phyloP scores from a whole-genome alignment of 2,329 filamentous ascomycete genomes.

The Cladophialophora carrionii region DNA sequence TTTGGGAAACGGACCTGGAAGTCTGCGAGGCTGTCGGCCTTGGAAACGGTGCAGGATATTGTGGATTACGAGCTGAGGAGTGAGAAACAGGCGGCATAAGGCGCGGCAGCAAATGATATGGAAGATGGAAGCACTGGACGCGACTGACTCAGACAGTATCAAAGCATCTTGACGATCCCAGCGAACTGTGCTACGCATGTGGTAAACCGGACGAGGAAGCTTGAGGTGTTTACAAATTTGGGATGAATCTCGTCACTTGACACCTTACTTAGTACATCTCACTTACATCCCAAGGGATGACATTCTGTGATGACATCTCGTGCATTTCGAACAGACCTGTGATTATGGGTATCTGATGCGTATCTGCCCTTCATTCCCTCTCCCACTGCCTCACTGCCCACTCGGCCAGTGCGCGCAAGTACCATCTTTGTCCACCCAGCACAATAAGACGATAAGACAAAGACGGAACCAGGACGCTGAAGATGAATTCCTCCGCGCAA shows the following conservation, averaged over 20 bases:
- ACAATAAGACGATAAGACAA: not conserved
- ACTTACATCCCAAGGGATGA: no score
- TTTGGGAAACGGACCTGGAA: conserved; percentile 20
- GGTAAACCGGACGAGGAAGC: no score
- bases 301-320: no score
- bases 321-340: not conserved
- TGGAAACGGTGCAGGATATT: conserved; percentile 26
- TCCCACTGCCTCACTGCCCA: not conserved
- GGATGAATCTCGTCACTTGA: not conserved
- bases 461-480: not conserved
- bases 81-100: not conserved
- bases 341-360: conserved; percentile 10
- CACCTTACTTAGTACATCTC: no score
- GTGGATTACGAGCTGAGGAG: conserved; percentile 10
- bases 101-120: no score
- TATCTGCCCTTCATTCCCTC: not conserved
- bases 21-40: conserved; percentile 14
- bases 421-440: not conserved
- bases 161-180: no score
- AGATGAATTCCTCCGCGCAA: not conserved
- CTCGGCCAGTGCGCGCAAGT: no score
- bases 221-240: no score
- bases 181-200: no score
- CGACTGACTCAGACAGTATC: no score
- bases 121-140: no score